These are phyloP conservation scores for Pythium apleroticum DNA, from an alignment of 352 stramenopile species.

Conservation along the genomic window DNA sequence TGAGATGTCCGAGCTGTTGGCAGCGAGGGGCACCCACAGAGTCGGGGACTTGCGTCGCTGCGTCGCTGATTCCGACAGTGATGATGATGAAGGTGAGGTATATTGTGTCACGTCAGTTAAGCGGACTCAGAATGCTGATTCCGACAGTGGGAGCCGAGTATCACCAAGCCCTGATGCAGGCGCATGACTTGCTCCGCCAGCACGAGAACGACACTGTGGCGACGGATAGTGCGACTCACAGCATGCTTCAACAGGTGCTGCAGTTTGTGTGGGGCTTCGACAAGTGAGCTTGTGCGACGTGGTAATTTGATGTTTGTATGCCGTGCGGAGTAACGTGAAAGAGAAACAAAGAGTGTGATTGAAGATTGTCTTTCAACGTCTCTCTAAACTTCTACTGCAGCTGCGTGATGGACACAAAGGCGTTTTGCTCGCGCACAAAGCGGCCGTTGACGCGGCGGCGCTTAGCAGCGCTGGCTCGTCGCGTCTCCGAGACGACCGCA, in stretches of 20 bases:
- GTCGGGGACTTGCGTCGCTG: too few relatives aligned
- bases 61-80: too few relatives aligned
- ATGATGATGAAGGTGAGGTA: too few relatives aligned
- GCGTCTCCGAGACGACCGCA: slow-evolving; percentile 43
- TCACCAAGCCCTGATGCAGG: neutral
- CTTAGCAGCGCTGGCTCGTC: slow-evolving; percentile 59
- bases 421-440: slow-evolving; percentile 50
- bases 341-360: too few relatives aligned
- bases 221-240: neutral
- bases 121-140: too few relatives aligned
- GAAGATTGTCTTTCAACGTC: neutral
- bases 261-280: neutral
- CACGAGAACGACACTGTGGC: neutral
- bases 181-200: neutral
- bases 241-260: neutral
- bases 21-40: too few relatives aligned
- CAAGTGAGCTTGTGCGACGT: too few relatives aligned
- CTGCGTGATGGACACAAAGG: slow-evolving; percentile 66
- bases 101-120: too few relatives aligned
- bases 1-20: too few relatives aligned
- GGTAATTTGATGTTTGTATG: too few relatives aligned
- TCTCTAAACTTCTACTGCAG: slow-evolving; percentile 34
- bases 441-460: slow-evolving; percentile 65
- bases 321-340: too few relatives aligned
- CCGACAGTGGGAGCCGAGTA: too few relatives aligned